Conservation (phyloP, 495 filamentous ascomycete genomes). For the Collariella sp. region DNA sequence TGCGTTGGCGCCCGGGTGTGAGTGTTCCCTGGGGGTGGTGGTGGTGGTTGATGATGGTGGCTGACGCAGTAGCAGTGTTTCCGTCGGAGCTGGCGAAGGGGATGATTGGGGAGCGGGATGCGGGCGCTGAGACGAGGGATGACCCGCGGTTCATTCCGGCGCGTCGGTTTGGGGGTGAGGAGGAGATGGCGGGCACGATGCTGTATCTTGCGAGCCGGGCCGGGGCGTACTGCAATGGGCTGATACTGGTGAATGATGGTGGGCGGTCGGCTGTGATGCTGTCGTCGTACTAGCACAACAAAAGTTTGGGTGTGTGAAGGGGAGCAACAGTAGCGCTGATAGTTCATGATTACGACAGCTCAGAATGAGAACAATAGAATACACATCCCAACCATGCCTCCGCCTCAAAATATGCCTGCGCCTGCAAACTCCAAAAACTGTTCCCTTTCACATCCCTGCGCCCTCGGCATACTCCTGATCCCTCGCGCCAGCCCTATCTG, state of each 20-base stretch:
- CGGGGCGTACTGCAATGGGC: constrained; percentile 51
- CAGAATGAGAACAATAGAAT: neutral
- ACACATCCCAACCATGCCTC: neutral
- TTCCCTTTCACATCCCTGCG: neutral
- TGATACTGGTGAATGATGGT: constrained; percentile 48
- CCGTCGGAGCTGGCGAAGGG: constrained; percentile 45
- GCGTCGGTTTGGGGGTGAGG: constrained; percentile 41
- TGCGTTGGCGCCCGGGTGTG: constrained; percentile 55
- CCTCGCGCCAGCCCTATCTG: constrained; percentile 13
- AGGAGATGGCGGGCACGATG: constrained; percentile 52
- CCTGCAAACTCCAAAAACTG: neutral
- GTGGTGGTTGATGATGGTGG: constrained; percentile 26
- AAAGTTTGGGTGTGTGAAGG: neutral
- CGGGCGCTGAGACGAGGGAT: constrained; percentile 28
- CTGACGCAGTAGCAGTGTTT: constrained; percentile 36
- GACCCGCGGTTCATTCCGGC: constrained; percentile 41
- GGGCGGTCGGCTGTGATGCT: constrained; percentile 42
- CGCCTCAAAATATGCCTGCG: too few relatives aligned
- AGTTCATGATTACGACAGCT: too few relatives aligned
- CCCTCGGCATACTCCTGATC: constrained; percentile 12
- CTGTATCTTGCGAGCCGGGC: constrained; percentile 49
- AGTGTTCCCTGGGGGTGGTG: constrained; percentile 36
- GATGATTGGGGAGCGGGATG: constrained; percentile 32
- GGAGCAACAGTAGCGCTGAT: too few relatives aligned
- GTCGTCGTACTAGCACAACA: constrained; percentile 31